A percentile compares a stretch with the other conserved stretches of the same genome.
Evolutionary conservation across 192 early-diverging fungal species (phyloP).

Genomic region (Ambispora gerdemannii): DNA sequence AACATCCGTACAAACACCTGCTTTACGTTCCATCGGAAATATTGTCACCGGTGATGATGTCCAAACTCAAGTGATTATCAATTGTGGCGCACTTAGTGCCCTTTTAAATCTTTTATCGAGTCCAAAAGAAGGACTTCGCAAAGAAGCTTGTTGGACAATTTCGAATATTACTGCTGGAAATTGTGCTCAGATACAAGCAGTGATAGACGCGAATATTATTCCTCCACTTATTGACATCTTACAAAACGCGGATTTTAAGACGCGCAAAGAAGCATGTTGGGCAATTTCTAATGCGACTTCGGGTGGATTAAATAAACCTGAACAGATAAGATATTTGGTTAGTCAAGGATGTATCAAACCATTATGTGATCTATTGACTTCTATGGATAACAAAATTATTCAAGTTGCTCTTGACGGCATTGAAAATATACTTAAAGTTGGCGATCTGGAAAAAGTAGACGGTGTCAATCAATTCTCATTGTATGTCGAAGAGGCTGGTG

Average conservation of each 20-base stretch:
- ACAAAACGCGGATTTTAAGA: constrained; percentile 91
- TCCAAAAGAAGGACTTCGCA: constrained; percentile 93
- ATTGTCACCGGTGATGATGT: constrained; percentile 98
- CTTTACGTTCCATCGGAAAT: constrained; percentile 95
- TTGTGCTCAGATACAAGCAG: constrained; percentile 85
- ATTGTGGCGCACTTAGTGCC: constrained; percentile 79
- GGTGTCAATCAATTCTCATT: constrained; percentile 84
- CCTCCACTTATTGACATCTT: constrained; percentile 88
- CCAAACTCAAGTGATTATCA: constrained; percentile 95
- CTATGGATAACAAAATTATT: constrained; percentile 94
- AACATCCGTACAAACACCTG: constrained; percentile 92
- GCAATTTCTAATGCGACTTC: constrained; percentile 98
- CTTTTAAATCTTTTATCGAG: constrained; percentile 80
- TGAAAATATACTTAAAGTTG: constrained; percentile 97
- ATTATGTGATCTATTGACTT: constrained; percentile 86
- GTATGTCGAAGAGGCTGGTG: constrained; percentile 89
- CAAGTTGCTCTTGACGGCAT: constrained; percentile 96
- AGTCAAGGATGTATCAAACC: constrained; percentile 91
- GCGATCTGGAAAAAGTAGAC: constrained; percentile 64
- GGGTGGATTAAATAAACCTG: constrained; percentile 84
- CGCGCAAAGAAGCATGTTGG: constrained; percentile 99
- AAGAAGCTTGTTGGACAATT: constrained; percentile 99
- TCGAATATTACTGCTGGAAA: constrained; percentile 99
- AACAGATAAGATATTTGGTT: constrained; percentile 93
- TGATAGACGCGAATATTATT: constrained; percentile 94